phyloP scores from a whole-genome alignment of 2,329 filamentous ascomycete genomes.

The Aspergillus cejpii region DNA sequence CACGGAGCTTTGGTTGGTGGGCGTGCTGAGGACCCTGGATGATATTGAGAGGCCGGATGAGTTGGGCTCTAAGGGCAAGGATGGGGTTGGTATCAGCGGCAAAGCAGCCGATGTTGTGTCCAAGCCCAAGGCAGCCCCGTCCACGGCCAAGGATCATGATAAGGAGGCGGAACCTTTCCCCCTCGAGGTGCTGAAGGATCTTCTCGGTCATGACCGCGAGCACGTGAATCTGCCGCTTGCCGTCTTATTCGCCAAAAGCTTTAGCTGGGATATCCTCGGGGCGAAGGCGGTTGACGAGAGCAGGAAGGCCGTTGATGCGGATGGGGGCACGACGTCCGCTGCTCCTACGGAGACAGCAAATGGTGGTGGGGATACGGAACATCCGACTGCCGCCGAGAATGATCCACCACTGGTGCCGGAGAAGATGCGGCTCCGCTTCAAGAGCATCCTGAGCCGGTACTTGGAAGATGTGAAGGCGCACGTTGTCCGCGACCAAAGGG shows the following conservation, averaged over 20 bases:
- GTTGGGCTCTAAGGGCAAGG: conserved; percentile 49
- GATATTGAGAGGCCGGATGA: conserved; percentile 61
- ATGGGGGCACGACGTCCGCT: conserved; percentile 57
- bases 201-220: conserved; percentile 87
- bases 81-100: conserved; percentile 37
- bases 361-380: conserved; percentile 44
- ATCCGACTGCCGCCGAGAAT: conserved; percentile 43
- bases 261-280: conserved; percentile 90
- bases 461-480: conserved; percentile 90
- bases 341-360: conserved; percentile 45
- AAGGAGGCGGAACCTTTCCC: conserved; percentile 84
- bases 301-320: conserved; percentile 76
- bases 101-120: conserved; percentile 51
- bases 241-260: conserved; percentile 92
- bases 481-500: conserved; percentile 84
- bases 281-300: conserved; percentile 66
- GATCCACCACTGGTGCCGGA: conserved; percentile 69
- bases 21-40: conserved; percentile 73
- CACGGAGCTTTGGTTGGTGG: conserved; percentile 92
- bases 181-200: conserved; percentile 92
- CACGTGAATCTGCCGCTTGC: conserved; percentile 85
- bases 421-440: conserved; percentile 79
- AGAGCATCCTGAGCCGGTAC: conserved; percentile 76
- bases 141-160: conserved; percentile 51
- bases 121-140: conserved; percentile 58